Base-by-base conservation (phyloP, 2,329 filamentous ascomycete genomes). In the Trichophyton equinum region DNA sequence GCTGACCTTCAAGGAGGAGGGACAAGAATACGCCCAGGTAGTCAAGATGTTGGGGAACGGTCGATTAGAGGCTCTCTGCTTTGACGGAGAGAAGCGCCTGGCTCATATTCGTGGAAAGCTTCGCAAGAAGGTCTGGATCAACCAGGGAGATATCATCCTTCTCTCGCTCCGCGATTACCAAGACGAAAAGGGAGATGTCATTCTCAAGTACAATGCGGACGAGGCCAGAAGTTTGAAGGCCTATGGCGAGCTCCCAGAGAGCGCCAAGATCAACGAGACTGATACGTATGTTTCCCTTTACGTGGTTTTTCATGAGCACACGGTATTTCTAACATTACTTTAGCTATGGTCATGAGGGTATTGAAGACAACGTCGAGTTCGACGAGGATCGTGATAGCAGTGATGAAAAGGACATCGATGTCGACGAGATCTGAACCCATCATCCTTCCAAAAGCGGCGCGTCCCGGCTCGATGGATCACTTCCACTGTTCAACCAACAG, bases 51-150 rank as follows among this genome's bases (percentile, higher is more conserved):
- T 96, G 64, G 91, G 91, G 67, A 96, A 96, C 82, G 91, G 91
- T 68, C 89, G 91, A 69, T 85, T 96, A 57, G 91, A 96, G 77
- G 91, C 91, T 18, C 81, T 91, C 68, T 97, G 92, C 81, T 99
- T 99, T 77, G 94, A 97, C 75, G 92, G 92, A 73, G 85, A 87
- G 67, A 91, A 91, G 76, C 86, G 90, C 63, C 83, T 90, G 46
- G 89, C 87, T 66, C 87, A 92, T 75, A 90, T 89, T 70, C 90
- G 92, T 66, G 92, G 92, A 79, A 97, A 99, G 79, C 88, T 99
- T 71, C 86, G 94, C 72, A 99, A 99, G 84, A 99, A 99, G 84
- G 94, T 97, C 77, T 96, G 91, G 91, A 96, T 96, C 83, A 96
- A 96, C 82, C 91, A 96, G 80, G 91, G 91, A 73, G 90, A 96